Percentiles rank a stretch among this genome's conserved stretches.
phyloP scores from a whole-genome alignment of 208 protist genomes.

The Acanthamoeba lenticulata region DNA sequence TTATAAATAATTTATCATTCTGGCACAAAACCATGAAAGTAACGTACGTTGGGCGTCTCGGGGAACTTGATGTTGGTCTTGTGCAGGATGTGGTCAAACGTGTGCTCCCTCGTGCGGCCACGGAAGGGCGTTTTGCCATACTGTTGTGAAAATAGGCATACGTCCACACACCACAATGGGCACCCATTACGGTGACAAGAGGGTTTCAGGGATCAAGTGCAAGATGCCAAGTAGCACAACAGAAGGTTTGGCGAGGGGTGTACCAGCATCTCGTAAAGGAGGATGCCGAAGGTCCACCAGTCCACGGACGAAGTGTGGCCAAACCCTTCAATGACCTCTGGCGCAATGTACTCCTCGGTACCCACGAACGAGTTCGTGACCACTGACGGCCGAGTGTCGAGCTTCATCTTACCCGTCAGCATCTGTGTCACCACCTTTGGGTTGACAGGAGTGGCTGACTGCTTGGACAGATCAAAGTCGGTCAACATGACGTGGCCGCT shows the following conservation, averaged over 20 bases:
- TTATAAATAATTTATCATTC: conserved; percentile 11
- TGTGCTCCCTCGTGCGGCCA: conserved; percentile 71
- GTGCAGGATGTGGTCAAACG: conserved; percentile 79
- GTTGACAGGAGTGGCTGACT: background rate
- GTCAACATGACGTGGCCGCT: conserved; percentile 95
- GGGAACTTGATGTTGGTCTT: conserved; percentile 73
- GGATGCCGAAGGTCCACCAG: conserved; percentile 84
- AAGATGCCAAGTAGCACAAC: background rate
- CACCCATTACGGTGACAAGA: too few relatives aligned
- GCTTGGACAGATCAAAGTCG: conserved; percentile 95
- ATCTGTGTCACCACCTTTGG: conserved; percentile 55
- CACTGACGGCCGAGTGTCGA: conserved; percentile 57
- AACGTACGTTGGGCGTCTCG: conserved; percentile 49
- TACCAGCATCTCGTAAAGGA: conserved; percentile 82
- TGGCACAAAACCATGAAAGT: background rate
- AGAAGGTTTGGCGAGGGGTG: background rate
- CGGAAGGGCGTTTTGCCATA: conserved; percentile 76
- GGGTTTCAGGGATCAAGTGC: too few relatives aligned
- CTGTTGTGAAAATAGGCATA: background rate
- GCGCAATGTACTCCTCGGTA: conserved; percentile 84
- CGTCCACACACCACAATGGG: background rate
- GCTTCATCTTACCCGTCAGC: conserved; percentile 50
- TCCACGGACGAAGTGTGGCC: conserved; percentile 77
- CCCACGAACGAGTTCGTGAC: conserved; percentile 83
- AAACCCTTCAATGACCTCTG: conserved; percentile 78